Evolutionary conservation across 2,329 filamentous ascomycete genomes (phyloP).

Genomic region (Mycosphaerelloides madeirae): DNA sequence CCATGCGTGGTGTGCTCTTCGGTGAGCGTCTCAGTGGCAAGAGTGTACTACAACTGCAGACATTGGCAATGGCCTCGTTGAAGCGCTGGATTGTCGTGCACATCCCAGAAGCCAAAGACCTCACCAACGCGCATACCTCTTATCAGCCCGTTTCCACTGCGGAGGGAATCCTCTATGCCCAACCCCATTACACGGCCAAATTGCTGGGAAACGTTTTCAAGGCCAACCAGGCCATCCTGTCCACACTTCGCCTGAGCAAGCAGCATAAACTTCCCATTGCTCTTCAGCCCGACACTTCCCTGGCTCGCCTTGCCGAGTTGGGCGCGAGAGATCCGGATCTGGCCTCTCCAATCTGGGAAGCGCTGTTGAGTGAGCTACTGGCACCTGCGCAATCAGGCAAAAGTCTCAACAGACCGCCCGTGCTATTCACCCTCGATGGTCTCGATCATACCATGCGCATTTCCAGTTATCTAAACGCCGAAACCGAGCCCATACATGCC

Average conservation of each 20-base stretch:
- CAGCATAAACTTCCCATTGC: slow-evolving; percentile 56
- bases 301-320: slow-evolving; percentile 63
- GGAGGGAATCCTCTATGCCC: slow-evolving; percentile 57
- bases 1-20: slow-evolving; percentile 60
- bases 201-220: slow-evolving; percentile 68
- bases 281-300: slow-evolving; percentile 54
- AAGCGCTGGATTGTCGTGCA: slow-evolving; percentile 86
- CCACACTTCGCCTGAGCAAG: slow-evolving; percentile 46
- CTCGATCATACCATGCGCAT: slow-evolving; percentile 75
- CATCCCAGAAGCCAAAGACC: slow-evolving; percentile 84
- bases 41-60: slow-evolving; percentile 79
- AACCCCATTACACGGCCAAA: slow-evolving; percentile 70
- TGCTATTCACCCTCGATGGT: slow-evolving; percentile 75
- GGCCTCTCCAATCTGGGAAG: slow-evolving; percentile 74
- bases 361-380: slow-evolving; percentile 75
- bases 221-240: slow-evolving; percentile 66
- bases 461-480: slow-evolving; percentile 68
- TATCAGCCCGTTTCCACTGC: slow-evolving; percentile 65
- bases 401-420: slow-evolving; percentile 50
- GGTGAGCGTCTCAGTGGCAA: slow-evolving; percentile 77
- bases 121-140: slow-evolving; percentile 73
- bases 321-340: slow-evolving; percentile 70
- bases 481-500: slow-evolving; percentile 72
- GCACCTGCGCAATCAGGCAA: slow-evolving; percentile 38
- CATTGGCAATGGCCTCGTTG: slow-evolving; percentile 72